Conservation (phyloP, 2,329 filamentous ascomycete genomes). For the Pseudogymnoascus sp. region DNA sequence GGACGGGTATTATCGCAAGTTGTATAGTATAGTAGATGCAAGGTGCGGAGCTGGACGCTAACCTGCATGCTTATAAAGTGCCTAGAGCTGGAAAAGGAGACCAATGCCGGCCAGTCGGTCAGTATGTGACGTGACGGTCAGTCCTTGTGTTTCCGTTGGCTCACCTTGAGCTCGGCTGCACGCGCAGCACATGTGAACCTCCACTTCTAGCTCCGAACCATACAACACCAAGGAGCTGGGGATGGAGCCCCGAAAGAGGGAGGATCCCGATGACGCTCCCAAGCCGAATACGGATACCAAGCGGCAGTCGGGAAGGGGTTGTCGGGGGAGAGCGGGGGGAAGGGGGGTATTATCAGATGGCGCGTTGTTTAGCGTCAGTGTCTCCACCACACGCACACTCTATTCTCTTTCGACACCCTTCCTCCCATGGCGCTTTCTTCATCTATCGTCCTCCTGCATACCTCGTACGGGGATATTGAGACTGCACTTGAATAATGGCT, state of each 20-base stretch:
- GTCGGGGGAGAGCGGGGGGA: background rate
- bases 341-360: conserved; percentile 4
- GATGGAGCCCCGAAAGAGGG: background rate
- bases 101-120: background rate
- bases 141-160: background rate
- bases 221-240: background rate
- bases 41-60: background rate
- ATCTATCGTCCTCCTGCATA: background rate
- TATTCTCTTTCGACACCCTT: background rate
- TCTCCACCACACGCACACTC: background rate
- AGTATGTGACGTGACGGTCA: background rate
- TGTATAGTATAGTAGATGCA: background rate
- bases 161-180: background rate
- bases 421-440: background rate
- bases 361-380: background rate
- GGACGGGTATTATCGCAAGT: background rate
- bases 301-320: background rate
- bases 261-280: background rate
- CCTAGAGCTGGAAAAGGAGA: background rate
- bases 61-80: background rate
- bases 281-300: conserved; percentile 1
- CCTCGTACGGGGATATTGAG: background rate
- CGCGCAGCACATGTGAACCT: background rate
- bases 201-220: background rate
- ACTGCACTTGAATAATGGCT: conserved; percentile 1